Evolutionary conservation across 164 flowering plant species (phyloP), one percentile per base, ranked within the genome.

Genomic region (Magnolia sinica): DNA sequence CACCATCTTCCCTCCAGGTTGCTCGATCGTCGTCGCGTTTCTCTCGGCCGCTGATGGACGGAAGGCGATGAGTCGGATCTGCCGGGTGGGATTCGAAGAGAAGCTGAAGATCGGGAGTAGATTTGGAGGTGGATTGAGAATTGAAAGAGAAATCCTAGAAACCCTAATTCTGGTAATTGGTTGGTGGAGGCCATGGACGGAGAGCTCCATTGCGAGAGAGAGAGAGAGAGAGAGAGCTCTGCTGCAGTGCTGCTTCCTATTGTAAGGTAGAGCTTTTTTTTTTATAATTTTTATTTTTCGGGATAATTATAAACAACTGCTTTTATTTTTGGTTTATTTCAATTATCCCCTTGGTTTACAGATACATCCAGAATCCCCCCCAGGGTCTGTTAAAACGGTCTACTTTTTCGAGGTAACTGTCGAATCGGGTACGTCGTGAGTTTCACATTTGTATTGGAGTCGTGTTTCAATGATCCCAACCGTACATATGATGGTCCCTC

Each of bases 1-100:
- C 79, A 95, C 97, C 95, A 91, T 91, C 82, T 88, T 92, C 50
- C 94, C 97, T 52, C 98, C 95, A 0, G 88, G 83, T 65, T 88
- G 90, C 73, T 89, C 92, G 66, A 85, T 76, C 68, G 73, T 9
- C 74, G 78, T 49, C 68, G 73, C 13, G 72, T 73, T 16, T 18
- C 19, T 31, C 24, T 23, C 72, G 45, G 80, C 74, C 31, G 79
- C 79, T 37, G 51, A 68, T 5, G 73, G 67, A 22, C 77, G 49
- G 24, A 72, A 58, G 67, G 29, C 52, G 37, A 52, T 8, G 65
- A 77, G 63, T 67, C 78, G 64, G n/a, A 51, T 64, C 52, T 65
- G 52, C 1, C 31, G n/a, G 24, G 52, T 8, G 14, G 16, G 45
- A 22, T n/a, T 55, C 37, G 20, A 24, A 45, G 64, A 61, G 58